Conservation (phyloP, 2,329 filamentous ascomycete species). For the Thelonectria blattea region DNA sequence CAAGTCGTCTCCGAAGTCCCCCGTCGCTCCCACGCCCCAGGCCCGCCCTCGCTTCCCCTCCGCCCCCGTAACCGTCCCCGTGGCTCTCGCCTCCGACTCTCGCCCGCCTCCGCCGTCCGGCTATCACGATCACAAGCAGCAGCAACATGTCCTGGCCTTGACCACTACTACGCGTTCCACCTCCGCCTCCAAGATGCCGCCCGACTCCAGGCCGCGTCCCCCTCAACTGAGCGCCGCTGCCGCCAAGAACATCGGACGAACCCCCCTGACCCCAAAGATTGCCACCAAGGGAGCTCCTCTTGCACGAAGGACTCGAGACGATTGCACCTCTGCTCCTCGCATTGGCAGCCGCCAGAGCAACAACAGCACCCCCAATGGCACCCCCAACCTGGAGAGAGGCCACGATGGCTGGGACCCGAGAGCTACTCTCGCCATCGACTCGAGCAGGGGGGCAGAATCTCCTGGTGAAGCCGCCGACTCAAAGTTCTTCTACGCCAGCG, state of each 20-base stretch:
- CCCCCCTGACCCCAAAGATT: conserved; percentile 63
- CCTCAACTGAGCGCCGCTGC: conserved; percentile 71
- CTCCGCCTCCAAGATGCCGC: conserved; percentile 45
- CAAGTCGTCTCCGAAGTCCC: conserved; percentile 24
- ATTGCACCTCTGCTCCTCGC: conserved; percentile 74
- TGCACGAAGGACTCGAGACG: conserved; percentile 42
- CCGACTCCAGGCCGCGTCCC: conserved; percentile 66
- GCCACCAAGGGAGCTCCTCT: conserved; percentile 55
- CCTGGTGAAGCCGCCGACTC: conserved; percentile 40
- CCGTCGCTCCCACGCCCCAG: conserved; percentile 20
- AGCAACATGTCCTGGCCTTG: conserved; percentile 41
- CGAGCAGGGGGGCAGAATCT: conserved; percentile 36
- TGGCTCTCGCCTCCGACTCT: conserved; percentile 23
- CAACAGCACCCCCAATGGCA: conserved; percentile 68
- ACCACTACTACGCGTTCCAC: conserved; percentile 39
- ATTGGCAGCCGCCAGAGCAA: conserved; percentile 76
- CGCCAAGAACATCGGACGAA: conserved; percentile 57
- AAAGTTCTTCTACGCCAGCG: conserved; percentile 93
- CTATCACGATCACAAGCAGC: conserved; percentile 30
- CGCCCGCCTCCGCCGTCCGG: conserved; percentile 29
- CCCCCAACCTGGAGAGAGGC: conserved; percentile 55
- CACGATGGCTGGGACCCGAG: conserved; percentile 52
- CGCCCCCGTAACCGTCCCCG: conserved; percentile 28
- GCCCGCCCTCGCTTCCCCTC: conserved; percentile 33
- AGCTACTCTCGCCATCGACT: conserved; percentile 42